Conservation (phyloP, 805 yeast species). For the Zygosaccharomyces pseudorouxii region DNA sequence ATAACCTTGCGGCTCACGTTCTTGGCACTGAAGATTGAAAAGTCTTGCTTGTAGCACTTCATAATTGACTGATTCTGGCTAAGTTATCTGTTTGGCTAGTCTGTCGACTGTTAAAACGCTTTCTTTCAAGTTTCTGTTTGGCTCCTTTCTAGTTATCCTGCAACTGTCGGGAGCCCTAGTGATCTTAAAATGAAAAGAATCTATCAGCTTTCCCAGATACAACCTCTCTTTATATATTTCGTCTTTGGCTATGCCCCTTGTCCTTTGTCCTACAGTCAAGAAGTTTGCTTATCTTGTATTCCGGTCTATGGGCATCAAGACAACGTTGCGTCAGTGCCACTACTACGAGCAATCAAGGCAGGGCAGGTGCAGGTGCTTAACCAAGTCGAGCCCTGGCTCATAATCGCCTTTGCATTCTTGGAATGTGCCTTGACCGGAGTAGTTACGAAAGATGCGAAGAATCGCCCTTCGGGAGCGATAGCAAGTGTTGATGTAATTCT, state of each 20-base stretch:
- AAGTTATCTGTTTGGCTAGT: neutral
- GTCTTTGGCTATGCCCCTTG: too few species aligned
- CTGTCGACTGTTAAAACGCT: too few species aligned
- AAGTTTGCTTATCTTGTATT: neutral
- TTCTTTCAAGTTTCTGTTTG: neutral
- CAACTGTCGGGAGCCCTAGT: neutral
- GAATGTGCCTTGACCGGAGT: too few species aligned
- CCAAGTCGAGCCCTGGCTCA: too few species aligned
- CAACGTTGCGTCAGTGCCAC: too few species aligned
- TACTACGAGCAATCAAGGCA: too few species aligned
- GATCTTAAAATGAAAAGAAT: neutral
- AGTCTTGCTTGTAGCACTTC: constrained; percentile 5
- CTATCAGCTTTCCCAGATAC: too few species aligned
- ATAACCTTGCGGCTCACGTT: neutral
- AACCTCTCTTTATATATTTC: neutral
- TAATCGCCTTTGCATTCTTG: too few species aligned
- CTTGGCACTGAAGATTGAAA: neutral
- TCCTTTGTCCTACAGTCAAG: neutral
- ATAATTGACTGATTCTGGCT: neutral
- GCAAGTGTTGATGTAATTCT: neutral
- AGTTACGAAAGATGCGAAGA: neutral
- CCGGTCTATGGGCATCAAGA: neutral
- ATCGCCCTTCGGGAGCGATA: neutral
- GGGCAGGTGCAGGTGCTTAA: too few species aligned
- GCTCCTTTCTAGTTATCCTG: neutral